Conservation (phyloP, 192 early-diverging fungal species). For the Backusella australiensis region DNA sequence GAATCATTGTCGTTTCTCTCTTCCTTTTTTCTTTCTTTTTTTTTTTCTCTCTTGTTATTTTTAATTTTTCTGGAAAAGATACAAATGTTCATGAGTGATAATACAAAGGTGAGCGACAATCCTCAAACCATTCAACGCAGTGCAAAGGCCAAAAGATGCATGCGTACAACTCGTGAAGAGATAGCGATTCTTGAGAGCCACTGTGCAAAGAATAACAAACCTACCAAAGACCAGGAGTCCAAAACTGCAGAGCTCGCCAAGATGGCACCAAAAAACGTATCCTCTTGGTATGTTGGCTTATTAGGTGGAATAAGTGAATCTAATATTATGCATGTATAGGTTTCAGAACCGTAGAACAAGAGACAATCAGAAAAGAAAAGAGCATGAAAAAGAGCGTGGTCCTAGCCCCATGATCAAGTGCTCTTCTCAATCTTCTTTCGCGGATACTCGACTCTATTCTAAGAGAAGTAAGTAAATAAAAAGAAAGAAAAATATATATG, state of each 20-base stretch:
- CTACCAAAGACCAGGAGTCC: not conserved
- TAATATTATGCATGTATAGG: not conserved
- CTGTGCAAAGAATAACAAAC: not conserved
- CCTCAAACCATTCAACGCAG: not conserved
- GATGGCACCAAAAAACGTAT: not conserved
- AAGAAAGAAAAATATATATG: not conserved
- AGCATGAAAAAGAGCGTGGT: not conserved
- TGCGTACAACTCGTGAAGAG: not conserved
- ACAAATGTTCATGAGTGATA: not conserved
- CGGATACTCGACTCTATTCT: not conserved
- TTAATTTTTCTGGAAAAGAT: not conserved
- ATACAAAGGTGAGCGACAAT: not conserved
- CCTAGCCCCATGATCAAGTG: not conserved
- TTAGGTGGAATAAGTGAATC: not conserved
- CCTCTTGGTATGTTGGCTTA: not conserved
- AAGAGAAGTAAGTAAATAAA: not conserved
- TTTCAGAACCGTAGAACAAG: conserved; percentile 9
- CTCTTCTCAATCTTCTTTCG: not conserved
- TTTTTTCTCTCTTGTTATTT: not conserved
- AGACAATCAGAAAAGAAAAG: not conserved
- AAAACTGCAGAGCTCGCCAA: not conserved
- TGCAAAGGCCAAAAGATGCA: conserved; percentile 2
- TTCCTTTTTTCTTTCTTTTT: no score
- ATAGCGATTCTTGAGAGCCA: not conserved
- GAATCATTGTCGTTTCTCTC: no score